phyloP scores from a whole-genome alignment of 805 yeast genomes.

The Candida schatavii region DNA sequence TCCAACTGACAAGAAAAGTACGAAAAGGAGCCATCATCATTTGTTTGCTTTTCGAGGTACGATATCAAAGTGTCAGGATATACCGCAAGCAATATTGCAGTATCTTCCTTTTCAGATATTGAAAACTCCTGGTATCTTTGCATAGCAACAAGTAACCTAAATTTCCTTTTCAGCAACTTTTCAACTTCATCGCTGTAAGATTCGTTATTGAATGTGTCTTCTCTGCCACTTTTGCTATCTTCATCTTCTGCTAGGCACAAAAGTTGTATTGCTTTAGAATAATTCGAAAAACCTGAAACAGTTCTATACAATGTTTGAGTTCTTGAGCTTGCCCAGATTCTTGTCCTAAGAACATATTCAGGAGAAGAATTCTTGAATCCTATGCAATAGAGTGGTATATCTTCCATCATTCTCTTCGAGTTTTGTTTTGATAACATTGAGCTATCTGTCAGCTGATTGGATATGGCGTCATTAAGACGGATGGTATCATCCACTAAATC shows the following conservation, averaged over 20 bases:
- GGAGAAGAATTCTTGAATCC: conserved; percentile 71
- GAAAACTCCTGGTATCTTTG: conserved; percentile 72
- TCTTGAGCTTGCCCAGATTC: conserved; percentile 85
- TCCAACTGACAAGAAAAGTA: conserved; percentile 62
- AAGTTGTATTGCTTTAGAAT: conserved; percentile 67
- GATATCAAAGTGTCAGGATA: conserved; percentile 67
- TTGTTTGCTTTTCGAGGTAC: conserved; percentile 46
- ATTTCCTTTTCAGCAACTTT: conserved; percentile 69
- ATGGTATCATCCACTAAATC: neutral
- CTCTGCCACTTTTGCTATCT: conserved; percentile 11
- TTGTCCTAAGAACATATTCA: conserved; percentile 63
- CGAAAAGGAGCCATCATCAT: conserved; percentile 43
- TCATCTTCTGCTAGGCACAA: conserved; percentile 59
- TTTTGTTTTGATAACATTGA: conserved; percentile 10
- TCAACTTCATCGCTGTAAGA: conserved; percentile 16
- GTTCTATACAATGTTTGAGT: conserved; percentile 84
- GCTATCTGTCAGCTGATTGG: neutral
- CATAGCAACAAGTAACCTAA: conserved; percentile 80
- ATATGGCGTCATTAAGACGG: neutral
- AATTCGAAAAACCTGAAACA: conserved; percentile 79
- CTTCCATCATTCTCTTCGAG: conserved; percentile 39
- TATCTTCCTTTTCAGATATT: conserved; percentile 63
- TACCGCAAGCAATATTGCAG: conserved; percentile 62
- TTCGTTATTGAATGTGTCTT: neutral
- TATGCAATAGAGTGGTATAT: conserved; percentile 66